Base-by-base conservation (phyloP, 192 early-diverging fungal species). In the Coemansia interrupta region DNA sequence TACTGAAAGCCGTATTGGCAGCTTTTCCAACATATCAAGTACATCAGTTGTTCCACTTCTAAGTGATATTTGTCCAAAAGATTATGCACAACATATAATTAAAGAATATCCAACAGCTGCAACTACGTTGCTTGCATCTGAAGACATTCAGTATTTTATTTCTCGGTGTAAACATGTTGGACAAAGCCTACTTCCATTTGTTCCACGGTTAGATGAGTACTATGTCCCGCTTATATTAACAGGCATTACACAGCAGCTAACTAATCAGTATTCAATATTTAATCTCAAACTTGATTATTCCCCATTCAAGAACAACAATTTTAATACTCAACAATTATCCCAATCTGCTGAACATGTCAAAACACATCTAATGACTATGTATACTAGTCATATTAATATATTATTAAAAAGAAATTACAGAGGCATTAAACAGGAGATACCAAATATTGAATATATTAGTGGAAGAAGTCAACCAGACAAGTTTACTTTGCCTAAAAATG, bases 141-240 rank as follows among this genome's bases (percentile, higher is more conserved):
- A 73, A 12, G 77, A 80, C 13, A 60, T 64, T 0, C 54, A 61
- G 36, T 73, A 58, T n/a, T 70, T 80, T 42, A 18, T 67, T 8
- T 14, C 29, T 23, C 48, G 58, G 36, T 74, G 78, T 58, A 67
- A 86, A 47, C 85, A 85, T 0, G 46, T 86, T 42, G 86, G 86
- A 20, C 87, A 90, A 61, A 94, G 94, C 78, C 95, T 91, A 12
- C 87, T 90, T 9, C 90, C 91, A 29, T 96, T 94, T 68, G 89
- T 98, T 38, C 89, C 90, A 8, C 83, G 87, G 13, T 68, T 97
- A 17, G 92, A 93, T 61, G 85, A 86, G 54, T 88, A 91, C 73
- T 94, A 96, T 81, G 9, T 11, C 9, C 5, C 10, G 32, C 32
- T 8, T 1, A 36, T 36, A 36, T 36, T 36, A 7, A 8, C 32